Evolutionary conservation across 768 basidiomycete species (phyloP), one percentile per base, ranked within the genome.

Genomic region (Cantharellus anzutake): DNA sequence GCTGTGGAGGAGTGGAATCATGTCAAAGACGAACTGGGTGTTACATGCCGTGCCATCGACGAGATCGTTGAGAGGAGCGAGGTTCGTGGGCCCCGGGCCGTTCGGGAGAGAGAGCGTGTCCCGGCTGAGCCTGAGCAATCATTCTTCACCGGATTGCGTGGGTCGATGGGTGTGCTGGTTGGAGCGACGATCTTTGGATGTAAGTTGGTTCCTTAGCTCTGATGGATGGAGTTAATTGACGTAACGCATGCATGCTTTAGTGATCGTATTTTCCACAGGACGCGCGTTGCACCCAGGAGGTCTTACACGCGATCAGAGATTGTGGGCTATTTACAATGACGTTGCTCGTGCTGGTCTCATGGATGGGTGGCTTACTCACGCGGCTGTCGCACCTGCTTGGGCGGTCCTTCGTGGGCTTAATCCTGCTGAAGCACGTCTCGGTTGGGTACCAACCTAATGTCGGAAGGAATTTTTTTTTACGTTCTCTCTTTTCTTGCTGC

Each of bases 41-140:
- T 88, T 51, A 81, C 81, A 35, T 90, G 87, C 65, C 64, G 72
- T 38, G 83, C 86, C 52, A 84, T 90, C 65, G 86, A 90, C 68
- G 79, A 82, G 69, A 71, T 83, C 58, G 72, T 90, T 42, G 56
- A 60, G 41, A 59, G 51, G n/a, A 59, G 58, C 16, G 16, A 20
- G 5, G 61, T 60, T 29, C 40, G 41, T 52, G 61, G 59, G 11
- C 37, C 41, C 4, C 61, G 20, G 59, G 16, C 56, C 29, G 11
- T 29, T 29, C 44, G 44, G 11, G 11, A 48, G 29, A 29, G 44
- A 48, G 44, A 11, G 11, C 11, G 44, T 11, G 29, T 11, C 44
- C 11, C 44, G 44, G 11, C 44, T 11, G 29, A 11, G 44, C 29
- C 11, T 11, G 11, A 48, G 44, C 44, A 29, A 48, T 48, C 11